phyloP scores from a whole-genome alignment of 495 filamentous ascomycete genomes.

The Penicillium manginii region DNA sequence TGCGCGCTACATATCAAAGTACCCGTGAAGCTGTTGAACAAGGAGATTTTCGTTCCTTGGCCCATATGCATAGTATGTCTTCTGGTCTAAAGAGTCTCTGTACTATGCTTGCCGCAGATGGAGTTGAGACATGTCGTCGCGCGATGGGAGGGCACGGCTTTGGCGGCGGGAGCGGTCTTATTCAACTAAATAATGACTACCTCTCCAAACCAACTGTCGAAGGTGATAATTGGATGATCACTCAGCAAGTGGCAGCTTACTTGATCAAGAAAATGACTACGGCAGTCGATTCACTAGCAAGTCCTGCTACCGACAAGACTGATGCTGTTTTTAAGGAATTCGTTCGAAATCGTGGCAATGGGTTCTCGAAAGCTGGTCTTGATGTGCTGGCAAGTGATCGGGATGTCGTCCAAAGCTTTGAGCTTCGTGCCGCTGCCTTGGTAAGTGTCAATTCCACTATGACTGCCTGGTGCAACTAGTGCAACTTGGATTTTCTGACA shows the following conservation, averaged over 20 bases:
- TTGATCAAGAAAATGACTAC: constrained; percentile 52
- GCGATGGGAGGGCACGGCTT: constrained; percentile 56
- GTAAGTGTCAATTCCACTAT: constrained; percentile 9
- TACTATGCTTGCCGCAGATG: constrained; percentile 51
- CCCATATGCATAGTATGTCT: constrained; percentile 52
- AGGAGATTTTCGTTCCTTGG: constrained; percentile 43
- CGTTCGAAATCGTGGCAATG: constrained; percentile 12
- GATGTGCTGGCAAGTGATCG: constrained; percentile 32
- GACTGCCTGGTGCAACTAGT: too few species aligned
- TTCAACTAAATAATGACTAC: constrained; percentile 52
- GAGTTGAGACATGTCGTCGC: constrained; percentile 53
- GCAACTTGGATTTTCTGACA: not conserved
- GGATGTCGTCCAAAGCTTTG: constrained; percentile 45
- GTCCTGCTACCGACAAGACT: constrained; percentile 19
- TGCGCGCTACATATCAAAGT: constrained; percentile 42
- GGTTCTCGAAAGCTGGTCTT: constrained; percentile 1
- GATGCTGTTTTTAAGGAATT: constrained; percentile 30
- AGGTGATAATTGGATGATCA: constrained; percentile 60
- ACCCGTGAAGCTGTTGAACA: constrained; percentile 44
- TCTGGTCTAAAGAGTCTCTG: constrained; percentile 55
- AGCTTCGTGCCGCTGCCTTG: constrained; percentile 44
- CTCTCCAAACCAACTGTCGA: constrained; percentile 55
- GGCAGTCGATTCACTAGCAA: constrained; percentile 28
- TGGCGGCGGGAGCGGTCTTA: constrained; percentile 50
- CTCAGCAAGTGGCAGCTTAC: constrained; percentile 51